Base-by-base conservation (phyloP, 192 early-diverging fungal species). In the Coemansia reversa region DNA sequence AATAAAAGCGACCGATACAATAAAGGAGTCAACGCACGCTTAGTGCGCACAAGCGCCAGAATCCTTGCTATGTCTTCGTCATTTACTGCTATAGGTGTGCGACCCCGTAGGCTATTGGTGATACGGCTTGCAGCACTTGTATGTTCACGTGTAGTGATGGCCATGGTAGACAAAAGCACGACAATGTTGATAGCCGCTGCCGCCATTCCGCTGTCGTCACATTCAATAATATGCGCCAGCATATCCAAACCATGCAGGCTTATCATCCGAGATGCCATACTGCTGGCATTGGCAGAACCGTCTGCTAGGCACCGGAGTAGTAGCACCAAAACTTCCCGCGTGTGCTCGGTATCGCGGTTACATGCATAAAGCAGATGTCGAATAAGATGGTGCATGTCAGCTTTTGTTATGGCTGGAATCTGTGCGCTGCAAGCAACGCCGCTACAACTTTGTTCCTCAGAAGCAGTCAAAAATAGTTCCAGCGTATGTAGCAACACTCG, bases 291-390 rank as follows among this genome's bases (percentile, higher is more conserved):
- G 62, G 65, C 25, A 11, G 75, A 77, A 11, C 75, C 75, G 20
- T 77, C 75, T 5, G 75, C 75, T 42, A 77, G 58, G 54, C 75
- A 72, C 35, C 75, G 75, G 58, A 77, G 67, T 20, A 77, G 69
- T 27, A 72, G 57, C 52, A 65, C 69, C 53, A 77, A 42, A 20
- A 77, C 50, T 54, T 77, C 75, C 20, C 58, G 19, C 12, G 75
- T 77, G 23, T 77, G 75, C 65, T 68, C 69, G 0, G 62, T 65
- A 23, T 77, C 75, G 16, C 75, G 56, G 28, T 77, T 77, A 53
- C 75, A 77, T 33, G 69, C 45, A 33, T 71, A 77, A 4, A 77
- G 61, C 56, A 77, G 25, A 49, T 77, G 75, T 2, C 62, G 65
- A 9, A 66, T 28, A 5, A 77, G 62, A 20, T 77, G 69, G 7